Conservation (phyloP, 2,329 filamentous ascomycete genomes). For the Lachnellula arida region DNA sequence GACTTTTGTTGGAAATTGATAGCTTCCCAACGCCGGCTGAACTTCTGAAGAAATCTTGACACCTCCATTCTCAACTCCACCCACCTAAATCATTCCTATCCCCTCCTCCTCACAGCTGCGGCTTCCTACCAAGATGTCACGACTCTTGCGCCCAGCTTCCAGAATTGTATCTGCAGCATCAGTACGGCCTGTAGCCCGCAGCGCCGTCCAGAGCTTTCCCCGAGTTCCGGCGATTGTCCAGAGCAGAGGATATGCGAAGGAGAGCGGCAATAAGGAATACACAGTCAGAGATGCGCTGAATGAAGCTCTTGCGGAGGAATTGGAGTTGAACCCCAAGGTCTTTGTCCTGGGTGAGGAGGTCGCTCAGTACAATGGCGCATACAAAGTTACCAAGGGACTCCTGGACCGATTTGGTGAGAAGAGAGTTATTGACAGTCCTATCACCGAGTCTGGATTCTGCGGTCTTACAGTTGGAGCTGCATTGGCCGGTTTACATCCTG, state of each 20-base stretch:
- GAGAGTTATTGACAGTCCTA: conserved; percentile 96
- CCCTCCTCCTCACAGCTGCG: conserved; percentile 16
- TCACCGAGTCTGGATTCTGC: conserved; percentile 93
- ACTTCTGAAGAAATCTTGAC: no score
- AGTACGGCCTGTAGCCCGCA: conserved; percentile 42
- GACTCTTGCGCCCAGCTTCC: conserved; percentile 60
- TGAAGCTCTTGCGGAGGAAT: conserved; percentile 95
- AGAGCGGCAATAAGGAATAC: conserved; percentile 73
- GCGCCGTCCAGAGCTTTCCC: conserved; percentile 44
- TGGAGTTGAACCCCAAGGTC: conserved; percentile 90
- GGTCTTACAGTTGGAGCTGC: conserved; percentile 94
- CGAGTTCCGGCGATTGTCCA: conserved; percentile 30
- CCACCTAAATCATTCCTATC: conserved; percentile 11
- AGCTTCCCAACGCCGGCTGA: no score
- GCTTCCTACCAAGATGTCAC: conserved; percentile 35
- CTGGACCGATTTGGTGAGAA: conserved; percentile 96
- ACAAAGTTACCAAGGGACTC: conserved; percentile 98
- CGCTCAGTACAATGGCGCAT: conserved; percentile 98
- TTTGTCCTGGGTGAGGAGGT: conserved; percentile 97
- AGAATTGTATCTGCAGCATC: conserved; percentile 55
- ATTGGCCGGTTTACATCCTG: conserved; percentile 86
- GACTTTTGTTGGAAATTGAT: not conserved
- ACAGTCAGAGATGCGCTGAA: conserved; percentile 97
- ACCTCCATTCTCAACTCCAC: conserved; percentile 3
- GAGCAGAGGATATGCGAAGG: conserved; percentile 32